phyloP scores from a whole-genome alignment of 2,329 filamentous ascomycete genomes.

The Parastagonospora avenae region DNA sequence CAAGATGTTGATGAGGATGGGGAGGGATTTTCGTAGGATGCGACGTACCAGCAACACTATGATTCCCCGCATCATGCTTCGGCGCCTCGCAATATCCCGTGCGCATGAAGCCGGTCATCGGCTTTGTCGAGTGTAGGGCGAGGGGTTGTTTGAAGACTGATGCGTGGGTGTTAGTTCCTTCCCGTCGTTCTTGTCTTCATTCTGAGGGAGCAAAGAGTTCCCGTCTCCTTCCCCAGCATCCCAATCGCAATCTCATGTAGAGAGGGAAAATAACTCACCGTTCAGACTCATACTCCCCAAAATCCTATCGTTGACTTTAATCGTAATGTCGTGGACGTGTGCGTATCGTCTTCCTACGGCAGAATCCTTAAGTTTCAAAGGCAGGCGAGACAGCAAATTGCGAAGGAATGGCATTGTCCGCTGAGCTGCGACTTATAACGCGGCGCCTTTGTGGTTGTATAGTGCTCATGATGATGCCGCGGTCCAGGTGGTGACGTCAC shows the following conservation, averaged over 20 bases:
- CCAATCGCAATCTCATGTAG: background rate
- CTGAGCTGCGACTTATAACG: background rate
- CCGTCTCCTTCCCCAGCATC: background rate
- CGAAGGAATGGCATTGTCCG: conserved; percentile 21
- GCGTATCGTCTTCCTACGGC: conserved; percentile 25
- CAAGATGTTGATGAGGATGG: background rate
- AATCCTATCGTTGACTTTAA: conserved; percentile 9
- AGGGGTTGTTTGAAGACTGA: conserved; percentile 65
- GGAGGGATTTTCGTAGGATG: too few relatives aligned
- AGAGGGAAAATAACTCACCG: conserved; percentile 10
- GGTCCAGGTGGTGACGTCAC: background rate
- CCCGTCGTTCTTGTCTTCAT: background rate
- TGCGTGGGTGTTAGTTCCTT: conserved; percentile 2
- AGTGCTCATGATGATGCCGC: conserved; percentile 14
- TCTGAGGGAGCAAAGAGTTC: background rate
- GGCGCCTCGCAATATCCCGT: conserved; percentile 66
- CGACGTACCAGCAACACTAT: conserved; percentile 58
- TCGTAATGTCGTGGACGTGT: conserved; percentile 36
- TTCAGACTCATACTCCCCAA: conserved; percentile 22
- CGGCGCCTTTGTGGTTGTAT: background rate
- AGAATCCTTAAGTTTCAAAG: background rate
- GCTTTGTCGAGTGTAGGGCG: conserved; percentile 60
- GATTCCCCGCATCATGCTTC: conserved; percentile 62
- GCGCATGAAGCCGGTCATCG: conserved; percentile 65
- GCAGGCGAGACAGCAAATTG: conserved; percentile 5